Conservation (phyloP, 441 rosid species). For the Euphorbia corollata region DNA sequence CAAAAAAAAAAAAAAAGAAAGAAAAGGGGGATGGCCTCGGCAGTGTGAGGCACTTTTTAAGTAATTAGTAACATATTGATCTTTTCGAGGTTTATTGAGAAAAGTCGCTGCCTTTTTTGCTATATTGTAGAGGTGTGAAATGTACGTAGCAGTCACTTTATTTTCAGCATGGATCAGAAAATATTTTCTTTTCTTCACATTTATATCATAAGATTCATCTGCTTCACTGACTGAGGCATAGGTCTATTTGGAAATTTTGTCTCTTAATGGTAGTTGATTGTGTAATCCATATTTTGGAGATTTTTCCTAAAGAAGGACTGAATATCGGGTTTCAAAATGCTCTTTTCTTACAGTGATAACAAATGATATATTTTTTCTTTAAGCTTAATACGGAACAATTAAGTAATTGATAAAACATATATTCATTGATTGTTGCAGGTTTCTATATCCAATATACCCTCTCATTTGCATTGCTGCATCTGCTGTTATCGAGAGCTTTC, state of each 20-base stretch:
- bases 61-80: background rate
- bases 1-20: no score
- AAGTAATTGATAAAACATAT: conserved; percentile 4
- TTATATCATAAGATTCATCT: no score
- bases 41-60: background rate
- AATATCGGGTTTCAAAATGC: background rate
- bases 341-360: background rate
- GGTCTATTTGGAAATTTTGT: background rate
- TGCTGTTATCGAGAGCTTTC: conserved; percentile 90
- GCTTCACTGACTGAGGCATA: background rate
- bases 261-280: background rate
- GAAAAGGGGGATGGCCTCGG: conserved; percentile 5
- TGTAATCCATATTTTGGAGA: no score
- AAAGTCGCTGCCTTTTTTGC: background rate
- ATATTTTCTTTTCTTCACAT: background rate
- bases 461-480: conserved; percentile 93
- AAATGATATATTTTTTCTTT: background rate
- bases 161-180: background rate
- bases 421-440: conserved; percentile 40
- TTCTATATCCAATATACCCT: conserved; percentile 86
- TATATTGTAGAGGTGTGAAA: background rate
- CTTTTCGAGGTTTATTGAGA: background rate
- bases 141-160: background rate
- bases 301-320: background rate
- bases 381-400: background rate